Evolutionary conservation across 1,139 yeast genomes (phyloP).

Genomic region (Groenewaldozyma sp.): DNA sequence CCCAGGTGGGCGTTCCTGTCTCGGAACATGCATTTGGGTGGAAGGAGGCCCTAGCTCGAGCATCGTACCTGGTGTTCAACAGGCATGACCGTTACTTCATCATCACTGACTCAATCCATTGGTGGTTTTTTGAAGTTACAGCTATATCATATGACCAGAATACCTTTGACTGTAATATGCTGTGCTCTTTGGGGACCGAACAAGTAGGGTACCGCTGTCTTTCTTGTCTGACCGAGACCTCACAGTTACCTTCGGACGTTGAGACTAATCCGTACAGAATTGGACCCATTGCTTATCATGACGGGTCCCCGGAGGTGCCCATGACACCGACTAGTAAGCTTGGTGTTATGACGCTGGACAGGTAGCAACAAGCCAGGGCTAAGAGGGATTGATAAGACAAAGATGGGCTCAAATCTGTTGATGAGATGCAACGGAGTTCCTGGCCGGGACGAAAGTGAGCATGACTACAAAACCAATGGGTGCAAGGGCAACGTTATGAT

Average conservation of each 20-base stretch:
- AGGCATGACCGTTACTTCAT: slow-evolving; percentile 2
- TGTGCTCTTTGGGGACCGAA: not conserved
- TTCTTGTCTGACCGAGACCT: not conserved
- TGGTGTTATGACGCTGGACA: no score
- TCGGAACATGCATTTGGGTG: not conserved
- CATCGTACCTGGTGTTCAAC: not conserved
- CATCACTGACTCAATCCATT: not conserved
- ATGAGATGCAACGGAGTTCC: no score
- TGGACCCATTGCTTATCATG: not conserved
- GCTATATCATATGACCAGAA: not conserved
- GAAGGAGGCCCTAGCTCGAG: not conserved
- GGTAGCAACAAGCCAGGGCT: no score
- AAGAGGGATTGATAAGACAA: no score
- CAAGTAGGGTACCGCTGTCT: not conserved
- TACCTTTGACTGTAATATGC: slow-evolving; percentile 1
- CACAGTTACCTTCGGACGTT: not conserved
- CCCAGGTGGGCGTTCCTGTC: slow-evolving; percentile 17
- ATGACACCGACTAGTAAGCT: no score
- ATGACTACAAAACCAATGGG: no score
- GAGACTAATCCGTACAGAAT: not conserved
- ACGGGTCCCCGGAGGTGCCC: not conserved
- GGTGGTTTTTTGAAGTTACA: not conserved
- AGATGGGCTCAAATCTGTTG: no score
- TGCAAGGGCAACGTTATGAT: no score
- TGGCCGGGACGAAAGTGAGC: no score